Evolutionary conservation across 2,329 filamentous ascomycete species (phyloP), one percentile per base, ranked within the genome.

Genomic region (Diaporthe longicolla): DNA sequence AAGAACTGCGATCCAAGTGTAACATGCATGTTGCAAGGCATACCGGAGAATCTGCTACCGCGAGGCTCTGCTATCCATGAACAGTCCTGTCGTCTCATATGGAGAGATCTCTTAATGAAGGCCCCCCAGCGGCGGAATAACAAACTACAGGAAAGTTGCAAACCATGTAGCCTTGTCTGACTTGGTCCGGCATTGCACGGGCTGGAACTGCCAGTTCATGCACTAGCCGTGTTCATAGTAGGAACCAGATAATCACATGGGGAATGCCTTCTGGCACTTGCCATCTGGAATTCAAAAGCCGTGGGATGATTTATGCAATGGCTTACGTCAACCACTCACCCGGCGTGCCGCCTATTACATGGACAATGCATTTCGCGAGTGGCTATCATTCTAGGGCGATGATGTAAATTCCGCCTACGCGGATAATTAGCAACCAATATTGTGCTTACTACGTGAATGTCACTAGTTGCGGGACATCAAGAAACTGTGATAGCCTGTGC

Each of bases 261-360:
- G 19, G 2, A 13, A 13, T 13, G 11, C 21, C 17, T 43, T 63
- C 9, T 63, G 59, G 19, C 59, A 48, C 24, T 66, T 52, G 29
- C 21, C 19, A 50, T 50, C 29, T 17, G 26, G 26, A 35, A 19
- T 6, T 11, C 8, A 29, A 1, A 17, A 17, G 10, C 24, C 21
- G 26, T 50, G 29, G 61, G 43, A 32, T 35, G 43, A 8, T 50
- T 65, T 48, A 63, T 48, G 59, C 59, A n/a, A n/a, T 26, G 19
- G 7, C 59, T 15, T 48, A 10, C 1, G 2, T 15, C 40, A 13
- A 32, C 10, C 24, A 10, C 24, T 48, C 24, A 26, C 11, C 7
- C 13, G 10, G 40, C 0, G 2, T 0, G 40, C 19, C 19, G 26
- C 19, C 2, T 11, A 32, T 24, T 9, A 2, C 19, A 24, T 3